Percentiles rank a stretch among this genome's conserved stretches.
Evolutionary conservation across 2,329 filamentous ascomycete species (phyloP).

Genomic region (Camptophora hylomeconis): DNA sequence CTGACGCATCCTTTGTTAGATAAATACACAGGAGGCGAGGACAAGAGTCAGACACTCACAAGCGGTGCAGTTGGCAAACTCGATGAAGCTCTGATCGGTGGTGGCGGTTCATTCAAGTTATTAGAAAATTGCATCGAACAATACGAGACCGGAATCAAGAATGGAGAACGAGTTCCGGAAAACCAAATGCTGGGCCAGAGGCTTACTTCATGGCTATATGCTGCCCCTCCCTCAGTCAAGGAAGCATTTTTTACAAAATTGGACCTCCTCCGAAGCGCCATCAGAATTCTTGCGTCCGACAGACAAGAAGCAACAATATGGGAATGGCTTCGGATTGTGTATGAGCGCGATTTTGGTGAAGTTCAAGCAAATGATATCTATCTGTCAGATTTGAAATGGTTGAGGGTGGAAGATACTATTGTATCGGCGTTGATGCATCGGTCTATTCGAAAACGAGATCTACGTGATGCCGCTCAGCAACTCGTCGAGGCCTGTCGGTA

Average conservation of each 20-base stretch:
- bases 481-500: conserved; percentile 14
- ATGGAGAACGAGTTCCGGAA: background rate
- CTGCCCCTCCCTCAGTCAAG: conserved; percentile 7
- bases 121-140: conserved; percentile 1
- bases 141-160: conserved; percentile 1
- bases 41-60: conserved; percentile 5
- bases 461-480: conserved; percentile 13
- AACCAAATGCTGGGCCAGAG: conserved; percentile 8
- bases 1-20: conserved; percentile 14
- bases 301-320: conserved; percentile 17
- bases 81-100: conserved; percentile 9
- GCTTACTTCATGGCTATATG: conserved; percentile 12
- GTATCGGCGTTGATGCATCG: conserved; percentile 14
- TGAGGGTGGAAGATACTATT: conserved; percentile 13
- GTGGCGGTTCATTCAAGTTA: background rate
- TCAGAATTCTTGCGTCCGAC: conserved; percentile 10
- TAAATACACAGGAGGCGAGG: conserved; percentile 4
- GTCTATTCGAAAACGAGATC: conserved; percentile 6
- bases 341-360: conserved; percentile 7
- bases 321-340: conserved; percentile 14
- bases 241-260: conserved; percentile 9
- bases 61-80: conserved; percentile 11
- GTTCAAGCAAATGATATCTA: too few species aligned
- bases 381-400: background rate
- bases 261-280: conserved; percentile 4